These are phyloP conservation scores for Madurella mycetomatis DNA, from an alignment of 2,329 filamentous ascomycete species.

Conservation along the genomic window DNA sequence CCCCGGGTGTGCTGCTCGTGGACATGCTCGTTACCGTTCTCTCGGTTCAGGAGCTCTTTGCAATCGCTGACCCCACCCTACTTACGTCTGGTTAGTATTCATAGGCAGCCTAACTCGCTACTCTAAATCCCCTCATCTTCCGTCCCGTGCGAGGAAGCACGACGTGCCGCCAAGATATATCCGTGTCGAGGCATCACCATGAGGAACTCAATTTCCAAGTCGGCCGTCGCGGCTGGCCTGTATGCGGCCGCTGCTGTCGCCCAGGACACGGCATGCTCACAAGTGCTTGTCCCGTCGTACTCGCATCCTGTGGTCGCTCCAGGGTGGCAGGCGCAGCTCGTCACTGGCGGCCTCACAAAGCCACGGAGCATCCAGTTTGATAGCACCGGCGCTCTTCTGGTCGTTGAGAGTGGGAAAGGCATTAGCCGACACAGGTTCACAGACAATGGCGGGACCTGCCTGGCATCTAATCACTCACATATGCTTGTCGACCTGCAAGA, in stretches of 20 bases:
- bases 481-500: constrained; percentile 34
- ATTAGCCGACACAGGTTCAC: constrained; percentile 39
- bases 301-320: constrained; percentile 35
- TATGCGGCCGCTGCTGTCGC: constrained; percentile 15
- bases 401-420: constrained; percentile 42
- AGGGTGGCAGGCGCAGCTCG: constrained; percentile 43
- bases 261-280: constrained; percentile 30
- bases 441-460: constrained; percentile 40
- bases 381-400: constrained; percentile 39
- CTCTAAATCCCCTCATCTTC: no score
- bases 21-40: constrained; percentile 10
- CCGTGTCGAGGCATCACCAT: background rate
- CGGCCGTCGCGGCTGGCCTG: constrained; percentile 18
- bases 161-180: background rate
- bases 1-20: background rate
- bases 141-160: no score
- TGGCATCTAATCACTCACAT: constrained; percentile 34
- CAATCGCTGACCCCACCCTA: background rate
- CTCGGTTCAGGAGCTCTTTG: constrained; percentile 4
- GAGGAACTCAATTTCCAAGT: constrained; percentile 14
- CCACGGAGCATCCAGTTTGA: constrained; percentile 46
- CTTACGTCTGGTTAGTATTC: no score
- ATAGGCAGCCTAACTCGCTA: no score
- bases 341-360: constrained; percentile 38
- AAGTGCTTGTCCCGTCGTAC: constrained; percentile 34